Percentiles rank a stretch among this genome's conserved stretches.
These are phyloP conservation scores for Meyerozyma smithsonii DNA, from an alignment of 1,139 yeast species.

Conservation along the genomic window DNA sequence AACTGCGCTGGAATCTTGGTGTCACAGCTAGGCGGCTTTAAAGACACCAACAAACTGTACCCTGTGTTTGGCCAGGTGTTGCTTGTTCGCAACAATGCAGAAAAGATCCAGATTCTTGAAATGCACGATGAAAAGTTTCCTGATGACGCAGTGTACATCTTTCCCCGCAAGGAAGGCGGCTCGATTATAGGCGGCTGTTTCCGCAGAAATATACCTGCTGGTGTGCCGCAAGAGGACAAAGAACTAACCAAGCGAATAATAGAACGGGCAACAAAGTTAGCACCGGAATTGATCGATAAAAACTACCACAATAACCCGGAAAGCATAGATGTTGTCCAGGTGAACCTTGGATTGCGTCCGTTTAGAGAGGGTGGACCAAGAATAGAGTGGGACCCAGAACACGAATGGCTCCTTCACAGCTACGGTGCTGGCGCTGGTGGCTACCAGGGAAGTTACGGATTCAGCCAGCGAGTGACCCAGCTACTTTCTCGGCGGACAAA, in stretches of 20 bases:
- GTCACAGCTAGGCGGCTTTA: slow-evolving; percentile 25
- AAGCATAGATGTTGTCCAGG: slow-evolving; percentile 28
- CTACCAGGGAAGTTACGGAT: slow-evolving; percentile 43
- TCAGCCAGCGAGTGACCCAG: slow-evolving; percentile 28
- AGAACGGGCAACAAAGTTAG: slow-evolving; percentile 34
- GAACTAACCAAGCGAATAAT: slow-evolving; percentile 35
- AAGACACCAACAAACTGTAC: slow-evolving; percentile 21
- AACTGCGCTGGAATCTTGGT: slow-evolving; percentile 44
- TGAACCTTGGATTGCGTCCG: slow-evolving; percentile 47
- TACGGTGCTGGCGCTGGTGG: slow-evolving; percentile 49
- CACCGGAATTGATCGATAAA: slow-evolving; percentile 39
- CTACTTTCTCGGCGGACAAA: neutral
- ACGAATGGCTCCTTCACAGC: slow-evolving; percentile 39
- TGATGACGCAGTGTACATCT: slow-evolving; percentile 39
- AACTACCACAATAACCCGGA: slow-evolving; percentile 24
- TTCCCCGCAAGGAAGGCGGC: slow-evolving; percentile 55
- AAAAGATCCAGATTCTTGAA: neutral
- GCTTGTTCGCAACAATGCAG: neutral
- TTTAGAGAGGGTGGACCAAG: slow-evolving; percentile 42
- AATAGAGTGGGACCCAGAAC: slow-evolving; percentile 32
- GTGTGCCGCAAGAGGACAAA: slow-evolving; percentile 22
- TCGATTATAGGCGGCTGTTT: slow-evolving; percentile 50
- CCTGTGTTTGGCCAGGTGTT: neutral
- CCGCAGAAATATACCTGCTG: slow-evolving; percentile 18
- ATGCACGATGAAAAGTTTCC: slow-evolving; percentile 13